Base-by-base conservation (phyloP, 176 grass and related monocot species). In the Raddia distichophylla region DNA sequence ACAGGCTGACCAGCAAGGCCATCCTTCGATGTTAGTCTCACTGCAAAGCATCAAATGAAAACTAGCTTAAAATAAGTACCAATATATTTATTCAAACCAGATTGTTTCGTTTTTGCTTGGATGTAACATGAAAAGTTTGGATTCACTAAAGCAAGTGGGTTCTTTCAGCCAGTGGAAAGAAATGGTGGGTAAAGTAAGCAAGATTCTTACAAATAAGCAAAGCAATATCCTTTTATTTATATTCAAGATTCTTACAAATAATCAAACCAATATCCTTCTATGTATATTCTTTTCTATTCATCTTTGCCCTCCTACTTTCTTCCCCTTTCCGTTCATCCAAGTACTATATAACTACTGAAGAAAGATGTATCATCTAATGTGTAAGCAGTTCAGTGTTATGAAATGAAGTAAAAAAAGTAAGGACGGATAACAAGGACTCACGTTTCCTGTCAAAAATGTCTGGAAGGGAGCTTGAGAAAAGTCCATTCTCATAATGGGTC, bases 381-480 rank as follows among this genome's bases (percentile, higher is more conserved):
- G 35, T 51, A 46, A 77, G 44, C 19, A 69, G 67, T 42, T 67
- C 67, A 82, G 59, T 52, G 65, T 54, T 37, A 82, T 27, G n/a
- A 52, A 43, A 54, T 34, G 34, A 51, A 82, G 47, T 59, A 53
- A 49, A 62, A 60, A 9, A 87, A 55, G 16, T 8, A 82, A 50
- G 74, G 69, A 78, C 7, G 71, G 55, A 51, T 69, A 77, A 69
- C 53, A 60, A 73, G 44, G 45, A 32, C 86, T 86, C 65, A 98
- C 95, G 83, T 89, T 92, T 98, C 78, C 85, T 93, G 43, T 92
- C 83, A 69, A 98, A 90, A 80, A 86, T 91, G 58, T 93, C 92
- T 62, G 95, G 85, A 82, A 98, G 87, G 74, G 95, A 94, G 76
- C 90, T 91, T 20, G 95, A 94, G 76, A 93, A 91, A 60, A 91